Conservation (phyloP, 805 yeast genomes). For the Ogataea methanolica region DNA sequence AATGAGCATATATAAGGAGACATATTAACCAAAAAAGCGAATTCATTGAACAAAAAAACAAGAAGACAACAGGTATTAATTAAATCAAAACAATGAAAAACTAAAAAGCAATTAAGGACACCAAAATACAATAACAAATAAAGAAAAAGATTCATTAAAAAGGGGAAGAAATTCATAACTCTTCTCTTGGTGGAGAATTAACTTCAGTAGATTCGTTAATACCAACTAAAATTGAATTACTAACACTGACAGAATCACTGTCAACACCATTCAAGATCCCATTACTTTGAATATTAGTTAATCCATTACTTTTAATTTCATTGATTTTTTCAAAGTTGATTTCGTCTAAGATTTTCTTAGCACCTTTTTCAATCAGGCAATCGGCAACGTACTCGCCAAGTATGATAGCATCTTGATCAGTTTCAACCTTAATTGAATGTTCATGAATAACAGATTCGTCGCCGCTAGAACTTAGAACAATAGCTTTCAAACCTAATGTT, state of each 20-base stretch:
- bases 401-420: constrained; percentile 55
- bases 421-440: constrained; percentile 32
- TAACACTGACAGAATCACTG: not conserved
- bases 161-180: no score
- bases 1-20: no score
- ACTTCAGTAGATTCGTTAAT: no score
- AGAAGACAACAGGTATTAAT: no score
- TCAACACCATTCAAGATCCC: not conserved
- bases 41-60: no score
- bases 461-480: constrained; percentile 87
- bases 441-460: constrained; percentile 57
- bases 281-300: constrained; percentile 10
- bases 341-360: constrained; percentile 72
- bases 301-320: constrained; percentile 33
- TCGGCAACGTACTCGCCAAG: constrained; percentile 71
- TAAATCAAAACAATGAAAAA: no score
- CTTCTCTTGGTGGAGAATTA: no score
- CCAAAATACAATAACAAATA: no score
- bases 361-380: constrained; percentile 68
- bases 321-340: constrained; percentile 68
- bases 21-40: no score
- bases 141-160: no score
- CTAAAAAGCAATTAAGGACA: no score
- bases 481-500: constrained; percentile 53
- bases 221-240: no score